Evolutionary conservation across 208 protist genomes (phyloP), one percentile per base, ranked within the genome.

Genomic region (Trypanosoma platydactyli): DNA sequence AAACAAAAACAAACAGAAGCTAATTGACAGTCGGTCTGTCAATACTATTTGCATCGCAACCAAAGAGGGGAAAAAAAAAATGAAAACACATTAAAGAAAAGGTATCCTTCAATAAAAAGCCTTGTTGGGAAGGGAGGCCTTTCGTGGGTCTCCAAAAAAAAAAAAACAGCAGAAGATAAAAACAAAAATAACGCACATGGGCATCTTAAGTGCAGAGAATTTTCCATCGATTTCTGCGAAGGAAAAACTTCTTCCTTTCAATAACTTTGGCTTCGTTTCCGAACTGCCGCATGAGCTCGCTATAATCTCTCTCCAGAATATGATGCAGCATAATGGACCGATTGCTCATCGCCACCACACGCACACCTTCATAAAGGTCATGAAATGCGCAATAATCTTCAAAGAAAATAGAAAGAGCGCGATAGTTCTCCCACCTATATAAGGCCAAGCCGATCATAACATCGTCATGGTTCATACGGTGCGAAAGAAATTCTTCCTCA

Each of bases 301-400:
- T 22, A 27, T 69, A 71, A 1, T 71, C 64, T 2, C 44, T 24
- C 45, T 71, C 55, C 0, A 13, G 3, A 1, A 71, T 11, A 16
- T 71, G 55, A 20, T 71, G 55, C 5, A 71, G 15, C 45, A 71
- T 58, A 5, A 71, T 42, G 48, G 41, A 61, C 12, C 40, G 44
- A 7, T 5, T 5, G 1, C 20, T 15, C 41, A 71, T 2, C n/a
- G 24, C 15, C 13, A 3, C 18, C 7, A 30, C 15, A 15, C 33
- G 6, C 20, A 27, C 24, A 2, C 41, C 45, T 48, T 29, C 27
- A 42, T 58, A 7, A 24, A 60, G 4, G n/a, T 71, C 55, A 38
- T 71, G 56, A 24, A 71, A 71, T 5, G 33, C 16, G 48, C 38
- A 71, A 5, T 0, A 4, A 27, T n/a, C 15, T 41, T 55, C 45